Conservation (phyloP, 768 basidiomycete genomes). For the Hydnum rufescens region DNA sequence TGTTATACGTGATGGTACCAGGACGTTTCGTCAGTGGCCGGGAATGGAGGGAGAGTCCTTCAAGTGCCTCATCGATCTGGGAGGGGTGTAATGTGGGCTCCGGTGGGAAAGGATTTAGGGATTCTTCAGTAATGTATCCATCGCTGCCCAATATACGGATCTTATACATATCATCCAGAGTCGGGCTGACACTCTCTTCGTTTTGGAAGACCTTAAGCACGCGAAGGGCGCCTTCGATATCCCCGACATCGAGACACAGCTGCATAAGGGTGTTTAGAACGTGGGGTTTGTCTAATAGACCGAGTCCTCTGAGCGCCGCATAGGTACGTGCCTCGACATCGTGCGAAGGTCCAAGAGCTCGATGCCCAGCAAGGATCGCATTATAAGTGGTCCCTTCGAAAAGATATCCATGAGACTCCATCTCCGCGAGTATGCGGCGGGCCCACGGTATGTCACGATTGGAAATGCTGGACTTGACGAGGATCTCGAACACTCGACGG, state of each 20-base stretch:
- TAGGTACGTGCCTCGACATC: conserved; percentile 35
- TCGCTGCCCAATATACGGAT: too few species aligned
- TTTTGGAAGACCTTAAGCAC: conserved; percentile 19
- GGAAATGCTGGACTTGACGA: conserved; percentile 46
- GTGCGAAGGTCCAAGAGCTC: conserved; percentile 35
- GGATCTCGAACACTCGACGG: conserved; percentile 46
- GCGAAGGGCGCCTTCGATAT: conserved; percentile 25
- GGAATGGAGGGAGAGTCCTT: too few species aligned
- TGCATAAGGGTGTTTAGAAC: conserved; percentile 55
- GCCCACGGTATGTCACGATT: conserved; percentile 44
- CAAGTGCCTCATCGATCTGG: too few species aligned
- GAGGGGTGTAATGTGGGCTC: too few species aligned
- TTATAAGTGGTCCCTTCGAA: conserved; percentile 40
- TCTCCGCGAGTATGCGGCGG: conserved; percentile 30
- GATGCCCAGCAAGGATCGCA: conserved; percentile 32
- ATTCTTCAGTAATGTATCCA: too few species aligned
- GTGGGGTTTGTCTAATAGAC: conserved; percentile 23
- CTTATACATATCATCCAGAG: too few species aligned
- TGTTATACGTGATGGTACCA: background rate
- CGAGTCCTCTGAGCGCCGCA: conserved; percentile 21
- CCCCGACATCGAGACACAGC: conserved; percentile 34
- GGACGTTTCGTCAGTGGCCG: too few species aligned
- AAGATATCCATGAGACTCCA: conserved; percentile 35
- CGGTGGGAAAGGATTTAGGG: too few species aligned
- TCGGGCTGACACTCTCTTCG: too few species aligned